Conservation (phyloP, 2,329 filamentous ascomycete genomes). For the Hypoxylon rubiginosum region DNA sequence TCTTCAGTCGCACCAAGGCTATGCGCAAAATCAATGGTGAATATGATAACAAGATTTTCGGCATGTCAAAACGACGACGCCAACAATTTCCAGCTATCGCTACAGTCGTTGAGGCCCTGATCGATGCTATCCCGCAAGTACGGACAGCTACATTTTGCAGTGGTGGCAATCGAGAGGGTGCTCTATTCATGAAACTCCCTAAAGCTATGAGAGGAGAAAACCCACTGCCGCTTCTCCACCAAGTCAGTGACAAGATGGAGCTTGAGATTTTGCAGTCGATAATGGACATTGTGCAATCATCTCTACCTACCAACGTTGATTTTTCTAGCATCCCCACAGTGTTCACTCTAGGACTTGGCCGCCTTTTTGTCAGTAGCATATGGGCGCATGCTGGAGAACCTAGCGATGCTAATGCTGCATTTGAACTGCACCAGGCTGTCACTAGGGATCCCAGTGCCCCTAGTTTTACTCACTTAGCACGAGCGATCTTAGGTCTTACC, state of each 20-base stretch:
- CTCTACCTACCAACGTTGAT: conserved; percentile 58
- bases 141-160: conserved; percentile 85
- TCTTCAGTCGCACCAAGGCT: conserved; percentile 69
- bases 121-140: conserved; percentile 77
- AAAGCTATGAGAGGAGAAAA: conserved; percentile 70
- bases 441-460: conserved; percentile 77
- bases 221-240: conserved; percentile 66
- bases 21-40: conserved; percentile 66
- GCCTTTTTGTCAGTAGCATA: conserved; percentile 63
- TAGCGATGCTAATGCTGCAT: conserved; percentile 70
- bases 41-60: conserved; percentile 73
- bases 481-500: conserved; percentile 78
- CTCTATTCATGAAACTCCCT: conserved; percentile 79
- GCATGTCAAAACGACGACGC: conserved; percentile 83
- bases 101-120: conserved; percentile 81
- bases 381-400: conserved; percentile 66
- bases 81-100: conserved; percentile 87
- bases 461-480: conserved; percentile 78
- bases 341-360: conserved; percentile 58
- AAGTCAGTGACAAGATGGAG: conserved; percentile 27
- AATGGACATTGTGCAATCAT: conserved; percentile 55
- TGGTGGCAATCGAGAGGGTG: conserved; percentile 88
- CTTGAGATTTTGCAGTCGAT: conserved; percentile 54
- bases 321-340: conserved; percentile 57
- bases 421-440: conserved; percentile 79